Base-by-base conservation (phyloP, 176 grass and related monocot species). In the Aegilops bicornis region DNA sequence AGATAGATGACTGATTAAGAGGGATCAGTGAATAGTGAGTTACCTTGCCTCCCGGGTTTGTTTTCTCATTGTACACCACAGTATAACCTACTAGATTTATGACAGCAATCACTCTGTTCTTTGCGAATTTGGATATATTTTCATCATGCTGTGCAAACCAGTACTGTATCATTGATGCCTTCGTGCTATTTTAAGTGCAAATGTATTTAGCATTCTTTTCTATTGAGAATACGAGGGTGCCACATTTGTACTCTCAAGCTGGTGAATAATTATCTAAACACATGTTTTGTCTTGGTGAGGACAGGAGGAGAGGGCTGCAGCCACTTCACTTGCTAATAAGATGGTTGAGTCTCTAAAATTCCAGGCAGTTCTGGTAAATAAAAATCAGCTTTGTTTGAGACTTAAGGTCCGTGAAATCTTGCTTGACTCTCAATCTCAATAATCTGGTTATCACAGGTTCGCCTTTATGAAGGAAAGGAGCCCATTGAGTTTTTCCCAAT, bases 391-490 rank as follows among this genome's bases (percentile, higher is more conserved):
- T 77, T 88, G 15, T 72, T 15, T 81, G 14, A 69, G 47, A 76
- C 19, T 81, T 7, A 69, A 76, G 6, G 54, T 43, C 29, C 56
- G 29, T 71, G 24, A 88, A 71, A 72, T n/a, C 27, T 66, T 48
- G n/a, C 30, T 79, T 70, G 63, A 65, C 40, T 50, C 62, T 27
- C 16, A 16, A 36, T 82, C 29, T 83, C 60, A 91, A 80, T 82
- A 68, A 63, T 78, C 39, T 84, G 33, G 69, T 52, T 83, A 81
- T 86, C 72, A 37, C 79, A 98, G 97, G 94, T 91, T 77, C 86
- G 89, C 30, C 77, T 98, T 81, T 96, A 96, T 92, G 97, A 98
- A 91, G 97, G 97, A 86, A 98, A 98, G 85, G 97, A 98, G 89
- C 89, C 97, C 23, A 80, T 92, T 74, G 94, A 94, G 40, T 94